Conservation (phyloP, 2,329 filamentous ascomycete species). For the Magnaporthales sp. region DNA sequence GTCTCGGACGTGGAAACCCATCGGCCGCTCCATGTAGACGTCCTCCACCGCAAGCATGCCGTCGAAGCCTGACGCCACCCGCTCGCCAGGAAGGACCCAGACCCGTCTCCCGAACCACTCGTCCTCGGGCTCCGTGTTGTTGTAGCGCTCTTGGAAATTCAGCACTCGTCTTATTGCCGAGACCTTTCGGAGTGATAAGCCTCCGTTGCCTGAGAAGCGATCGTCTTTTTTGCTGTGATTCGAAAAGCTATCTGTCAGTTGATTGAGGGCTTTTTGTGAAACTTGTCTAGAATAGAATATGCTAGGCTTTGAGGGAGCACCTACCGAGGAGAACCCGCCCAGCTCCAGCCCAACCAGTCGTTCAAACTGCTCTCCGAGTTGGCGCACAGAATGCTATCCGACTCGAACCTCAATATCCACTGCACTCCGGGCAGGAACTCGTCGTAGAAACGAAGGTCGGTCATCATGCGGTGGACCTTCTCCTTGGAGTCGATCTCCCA, state of each 20-base stretch:
- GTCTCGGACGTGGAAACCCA: constrained; percentile 44
- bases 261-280: neutral
- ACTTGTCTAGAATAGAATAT: neutral
- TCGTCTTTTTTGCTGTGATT: constrained; percentile 26
- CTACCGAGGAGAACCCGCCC: constrained; percentile 43
- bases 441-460: constrained; percentile 43
- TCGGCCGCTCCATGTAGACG: constrained; percentile 37
- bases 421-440: constrained; percentile 40
- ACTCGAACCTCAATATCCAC: constrained; percentile 45
- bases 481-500: constrained; percentile 39
- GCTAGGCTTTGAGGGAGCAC: constrained; percentile 6
- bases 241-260: neutral
- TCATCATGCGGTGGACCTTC: constrained; percentile 37
- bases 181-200: constrained; percentile 43
- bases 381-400: constrained; percentile 47
- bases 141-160: constrained; percentile 37
- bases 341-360: constrained; percentile 45
- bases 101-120: constrained; percentile 45
- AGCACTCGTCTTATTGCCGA: constrained; percentile 40
- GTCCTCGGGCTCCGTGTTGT: constrained; percentile 43
- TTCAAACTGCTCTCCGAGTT: constrained; percentile 42
- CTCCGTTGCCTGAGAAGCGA: constrained; percentile 42
- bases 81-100: constrained; percentile 35
- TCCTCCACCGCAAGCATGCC: constrained; percentile 40
- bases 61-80: constrained; percentile 31